phyloP scores from a whole-genome alignment of 805 yeast species.

The Kluyveromyces siamensis region DNA sequence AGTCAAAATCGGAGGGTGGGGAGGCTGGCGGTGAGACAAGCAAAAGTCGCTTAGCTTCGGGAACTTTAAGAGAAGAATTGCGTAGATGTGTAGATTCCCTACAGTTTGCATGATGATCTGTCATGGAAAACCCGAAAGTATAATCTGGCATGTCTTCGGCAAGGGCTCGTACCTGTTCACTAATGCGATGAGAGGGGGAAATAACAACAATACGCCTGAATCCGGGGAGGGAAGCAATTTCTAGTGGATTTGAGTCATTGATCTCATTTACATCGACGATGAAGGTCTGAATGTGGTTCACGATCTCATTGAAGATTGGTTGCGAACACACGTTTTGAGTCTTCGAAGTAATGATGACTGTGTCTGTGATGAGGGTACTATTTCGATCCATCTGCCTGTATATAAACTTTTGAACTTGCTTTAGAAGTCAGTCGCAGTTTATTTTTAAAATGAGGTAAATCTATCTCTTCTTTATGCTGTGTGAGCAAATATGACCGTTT shows the following conservation, averaged over 20 bases:
- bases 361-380: not conserved
- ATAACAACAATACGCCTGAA: not conserved
- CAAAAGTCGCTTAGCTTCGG: constrained; percentile 28
- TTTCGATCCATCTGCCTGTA: not conserved
- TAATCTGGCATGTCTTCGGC: not conserved
- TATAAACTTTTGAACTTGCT: not conserved
- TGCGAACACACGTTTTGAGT: not conserved
- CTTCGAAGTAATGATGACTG: constrained; percentile 1
- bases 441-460: not conserved
- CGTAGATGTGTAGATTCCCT: not conserved
- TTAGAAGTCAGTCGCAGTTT: not conserved
- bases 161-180: not conserved
- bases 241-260: not conserved
- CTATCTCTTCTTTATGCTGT: not conserved
- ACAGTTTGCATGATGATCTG: not conserved
- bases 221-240: not conserved
- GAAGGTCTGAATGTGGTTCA: not conserved
- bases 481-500: not conserved
- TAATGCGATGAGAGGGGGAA: not conserved
- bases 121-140: not conserved
- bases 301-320: not conserved
- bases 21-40: constrained; percentile 35
- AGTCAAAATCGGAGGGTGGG: constrained; percentile 35
- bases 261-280: not conserved
- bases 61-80: constrained; percentile 25